These are phyloP conservation scores for Melastoma candidum DNA, from an alignment of 441 rosid genomes.

Conservation along the genomic window DNA sequence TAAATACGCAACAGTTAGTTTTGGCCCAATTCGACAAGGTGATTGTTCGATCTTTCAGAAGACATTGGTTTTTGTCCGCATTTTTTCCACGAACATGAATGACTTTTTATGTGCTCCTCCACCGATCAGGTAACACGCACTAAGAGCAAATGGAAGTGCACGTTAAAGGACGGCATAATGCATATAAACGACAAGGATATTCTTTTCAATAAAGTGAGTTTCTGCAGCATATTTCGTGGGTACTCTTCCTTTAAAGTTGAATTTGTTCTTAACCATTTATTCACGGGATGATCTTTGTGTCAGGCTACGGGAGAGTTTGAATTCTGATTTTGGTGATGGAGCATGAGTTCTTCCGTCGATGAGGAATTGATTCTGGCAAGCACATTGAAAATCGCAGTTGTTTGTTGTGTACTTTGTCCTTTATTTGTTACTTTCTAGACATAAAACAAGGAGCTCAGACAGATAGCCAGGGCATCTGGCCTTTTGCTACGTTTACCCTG, in stretches of 20 bases:
- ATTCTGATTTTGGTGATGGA: constrained; percentile 48
- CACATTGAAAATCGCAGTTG: constrained; percentile 19
- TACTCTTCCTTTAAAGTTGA: neutral
- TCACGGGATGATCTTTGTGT: constrained; percentile 9
- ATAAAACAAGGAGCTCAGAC: too few species aligned
- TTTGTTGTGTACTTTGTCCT: constrained; percentile 16
- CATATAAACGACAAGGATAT: constrained; percentile 90
- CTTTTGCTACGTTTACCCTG: constrained; percentile 27
- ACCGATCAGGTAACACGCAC: constrained; percentile 76
- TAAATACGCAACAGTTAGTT: constrained; percentile 86
- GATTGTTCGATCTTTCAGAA: neutral
- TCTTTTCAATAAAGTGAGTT: constrained; percentile 82
- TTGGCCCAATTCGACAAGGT: constrained; percentile 99
- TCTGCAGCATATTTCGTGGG: neutral
- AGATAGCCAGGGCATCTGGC: constrained; percentile 15
- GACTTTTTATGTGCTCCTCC: neutral
- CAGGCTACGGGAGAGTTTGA: constrained; percentile 98
- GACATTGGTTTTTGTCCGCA: neutral
- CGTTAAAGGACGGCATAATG: constrained; percentile 93
- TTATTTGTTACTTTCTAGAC: constrained; percentile 2
- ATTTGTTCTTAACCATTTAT: neutral
- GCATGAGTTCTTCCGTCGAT: constrained; percentile 6
- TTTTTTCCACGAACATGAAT: neutral
- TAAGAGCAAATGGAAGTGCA: constrained; percentile 96
- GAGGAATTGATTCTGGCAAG: constrained; percentile 13